Percentiles rank a stretch among this genome's conserved stretches.
Conservation (phyloP, 2,329 filamentous ascomycete genomes). For the Trichophyton rubrum region DNA sequence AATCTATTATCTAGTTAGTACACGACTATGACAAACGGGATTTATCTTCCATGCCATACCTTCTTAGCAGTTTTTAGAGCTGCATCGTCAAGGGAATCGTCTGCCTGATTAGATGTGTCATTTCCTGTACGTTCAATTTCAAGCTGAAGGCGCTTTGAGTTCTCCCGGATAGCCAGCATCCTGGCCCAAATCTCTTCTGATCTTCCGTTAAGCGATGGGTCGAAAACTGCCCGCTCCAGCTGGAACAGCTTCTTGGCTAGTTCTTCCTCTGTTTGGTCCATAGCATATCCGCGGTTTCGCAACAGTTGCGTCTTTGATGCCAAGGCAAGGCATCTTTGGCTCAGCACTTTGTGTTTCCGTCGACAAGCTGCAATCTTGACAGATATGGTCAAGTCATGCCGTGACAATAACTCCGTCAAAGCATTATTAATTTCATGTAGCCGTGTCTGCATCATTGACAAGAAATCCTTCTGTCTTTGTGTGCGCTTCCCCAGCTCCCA, state of each 20-base stretch:
- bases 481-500: slow-evolving; percentile 47
- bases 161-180: slow-evolving; percentile 50
- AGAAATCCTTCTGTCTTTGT: slow-evolving; percentile 43
- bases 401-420: slow-evolving; percentile 46
- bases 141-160: slow-evolving; percentile 45
- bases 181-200: slow-evolving; percentile 56
- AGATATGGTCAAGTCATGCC: slow-evolving; percentile 48
- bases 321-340: slow-evolving; percentile 47
- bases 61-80: slow-evolving; percentile 49
- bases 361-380: slow-evolving; percentile 47
- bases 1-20: slow-evolving; percentile 26
- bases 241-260: slow-evolving; percentile 49
- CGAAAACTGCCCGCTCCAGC: slow-evolving; percentile 47
- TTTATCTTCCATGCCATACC: slow-evolving; percentile 28
- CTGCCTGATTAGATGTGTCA: slow-evolving; percentile 27
- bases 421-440: slow-evolving; percentile 54
- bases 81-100: slow-evolving; percentile 42
- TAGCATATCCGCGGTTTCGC: slow-evolving; percentile 51
- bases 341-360: slow-evolving; percentile 47
- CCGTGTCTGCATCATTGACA: slow-evolving; percentile 45
- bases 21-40: slow-evolving; percentile 7
- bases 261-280: slow-evolving; percentile 52
- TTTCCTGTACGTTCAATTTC: slow-evolving; percentile 47
- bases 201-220: slow-evolving; percentile 47
- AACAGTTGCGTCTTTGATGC: slow-evolving; percentile 54